A percentile compares a stretch with the other conserved stretches of the same genome.
These are phyloP conservation scores for Sphaerobolus stellatus DNA, from an alignment of 1,284 basidiomycete species.

Conservation along the genomic window DNA sequence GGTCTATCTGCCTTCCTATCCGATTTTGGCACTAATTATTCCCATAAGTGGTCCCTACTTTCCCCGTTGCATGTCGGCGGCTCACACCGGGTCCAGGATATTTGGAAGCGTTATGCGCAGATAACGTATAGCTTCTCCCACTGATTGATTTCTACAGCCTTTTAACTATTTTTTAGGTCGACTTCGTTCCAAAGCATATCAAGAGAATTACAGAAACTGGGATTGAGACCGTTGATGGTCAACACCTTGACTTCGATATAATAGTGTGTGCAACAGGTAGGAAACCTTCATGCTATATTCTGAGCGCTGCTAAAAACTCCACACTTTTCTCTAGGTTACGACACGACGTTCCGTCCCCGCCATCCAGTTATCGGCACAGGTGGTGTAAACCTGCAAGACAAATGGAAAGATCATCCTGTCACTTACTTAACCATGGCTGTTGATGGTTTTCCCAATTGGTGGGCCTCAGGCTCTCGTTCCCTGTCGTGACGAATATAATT, in stretches of 20 bases:
- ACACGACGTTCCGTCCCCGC: slow-evolving; percentile 49
- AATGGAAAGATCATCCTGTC: slow-evolving; percentile 51
- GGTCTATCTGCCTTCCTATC: background rate
- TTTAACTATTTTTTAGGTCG: slow-evolving; percentile 38
- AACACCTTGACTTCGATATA: slow-evolving; percentile 53
- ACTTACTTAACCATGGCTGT: slow-evolving; percentile 56
- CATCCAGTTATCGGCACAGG: slow-evolving; percentile 54
- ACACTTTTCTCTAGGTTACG: slow-evolving; percentile 41
- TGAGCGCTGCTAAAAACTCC: background rate
- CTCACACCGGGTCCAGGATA: slow-evolving; percentile 67
- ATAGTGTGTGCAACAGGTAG: slow-evolving; percentile 62
- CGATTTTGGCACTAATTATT: background rate
- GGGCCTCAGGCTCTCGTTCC: background rate
- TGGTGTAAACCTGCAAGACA: slow-evolving; percentile 47
- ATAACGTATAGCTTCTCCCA: slow-evolving; percentile 45
- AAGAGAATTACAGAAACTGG: slow-evolving; percentile 51
- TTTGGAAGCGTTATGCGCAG: slow-evolving; percentile 58
- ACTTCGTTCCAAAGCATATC: slow-evolving; percentile 53
- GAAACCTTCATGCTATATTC: background rate
- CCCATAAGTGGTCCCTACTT: slow-evolving; percentile 53
- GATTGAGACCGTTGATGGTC: slow-evolving; percentile 55
- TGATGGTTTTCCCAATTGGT: slow-evolving; percentile 61
- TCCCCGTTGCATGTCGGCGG: slow-evolving; percentile 55
- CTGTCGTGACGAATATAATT: slow-evolving; percentile 29
- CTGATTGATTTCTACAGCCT: background rate